Percentiles rank a stretch among this genome's conserved stretches.
Conservation (phyloP, 495 filamentous ascomycete genomes). For the Parmelia sp. region DNA sequence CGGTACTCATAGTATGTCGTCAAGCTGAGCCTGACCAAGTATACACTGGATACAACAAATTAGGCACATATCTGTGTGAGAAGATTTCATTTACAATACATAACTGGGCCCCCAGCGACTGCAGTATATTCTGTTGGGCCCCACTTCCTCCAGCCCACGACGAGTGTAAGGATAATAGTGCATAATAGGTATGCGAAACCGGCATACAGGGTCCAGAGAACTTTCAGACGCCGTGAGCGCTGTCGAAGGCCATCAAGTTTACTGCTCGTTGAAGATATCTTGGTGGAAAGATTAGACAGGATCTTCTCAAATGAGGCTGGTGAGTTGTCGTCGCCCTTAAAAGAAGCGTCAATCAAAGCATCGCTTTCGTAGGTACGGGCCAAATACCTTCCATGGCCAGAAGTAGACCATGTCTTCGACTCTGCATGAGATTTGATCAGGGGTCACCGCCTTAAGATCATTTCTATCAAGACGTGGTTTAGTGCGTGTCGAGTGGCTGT, state of each 20-base stretch:
- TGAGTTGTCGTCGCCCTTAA: constrained; percentile 79
- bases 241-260: constrained; percentile 66
- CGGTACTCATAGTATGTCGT: constrained; percentile 75
- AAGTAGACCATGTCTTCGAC: constrained; percentile 63
- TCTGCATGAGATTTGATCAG: background rate
- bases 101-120: constrained; percentile 68
- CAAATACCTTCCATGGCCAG: constrained; percentile 68
- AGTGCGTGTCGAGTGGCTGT: too few relatives aligned
- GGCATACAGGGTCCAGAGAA: constrained; percentile 83
- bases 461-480: too few relatives aligned
- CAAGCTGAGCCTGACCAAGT: constrained; percentile 51
- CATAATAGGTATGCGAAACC: constrained; percentile 85
- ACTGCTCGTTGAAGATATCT: constrained; percentile 65
- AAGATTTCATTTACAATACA: constrained; percentile 45
- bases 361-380: constrained; percentile 13
- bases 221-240: constrained; percentile 69
- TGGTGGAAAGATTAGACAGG: constrained; percentile 69
- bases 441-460: background rate
- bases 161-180: constrained; percentile 68
- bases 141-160: constrained; percentile 80
- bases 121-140: constrained; percentile 66
- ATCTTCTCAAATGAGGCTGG: constrained; percentile 89
- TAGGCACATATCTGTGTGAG: background rate
- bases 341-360: constrained; percentile 21
- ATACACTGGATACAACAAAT: constrained; percentile 52